Base-by-base conservation (phyloP, 1,284 basidiomycete species). In the Ceratobasidium sp. region DNA sequence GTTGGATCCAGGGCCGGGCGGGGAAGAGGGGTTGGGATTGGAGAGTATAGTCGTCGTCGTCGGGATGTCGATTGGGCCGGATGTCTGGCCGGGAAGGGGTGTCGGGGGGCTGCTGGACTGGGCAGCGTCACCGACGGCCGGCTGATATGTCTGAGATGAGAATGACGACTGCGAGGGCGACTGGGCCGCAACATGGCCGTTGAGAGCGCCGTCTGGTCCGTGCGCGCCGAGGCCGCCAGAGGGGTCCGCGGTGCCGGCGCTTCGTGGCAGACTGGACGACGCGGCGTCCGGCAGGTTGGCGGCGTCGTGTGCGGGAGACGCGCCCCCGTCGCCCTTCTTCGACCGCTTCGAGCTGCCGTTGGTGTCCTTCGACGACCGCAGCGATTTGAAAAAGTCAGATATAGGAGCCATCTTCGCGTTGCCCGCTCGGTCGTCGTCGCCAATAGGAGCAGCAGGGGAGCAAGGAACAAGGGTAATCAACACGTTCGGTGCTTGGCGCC, bases 21-120 rank as follows among this genome's bases (percentile, higher is more conserved):
- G 57, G 41, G 67, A 68, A 27, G 49, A 56, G 33, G 56, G 72
- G 39, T 73, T 75, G 13, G 82, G 81, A 72, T 87, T 86, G 69
- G 89, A 85, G 70, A 91, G 84, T 71, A 91, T 91, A 30, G 89
- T 89, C 59, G 71, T 87, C 84, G 87, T 83, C 30, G 81, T 79
- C 42, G 89, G 88, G 73, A 90, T 89, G 77, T 92, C 90, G 60
- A 90, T 82, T n/a, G 90, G 88, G 7, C 21, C 62, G 21, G 82
- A 66, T 66, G 66, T 27, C 75, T 36, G 33, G 33, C 33, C 33
- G 11, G 33, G 33, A 11, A 36, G 4, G 5, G 33, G 33, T 36
- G 33, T 74, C 74, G 19, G 80, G 79, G 72, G 78, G 82, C 80
- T 1, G 80, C 27, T 75, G 21, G 76, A 74, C 33, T 76, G 66